Conservation (phyloP, 805 yeast species). For the Nakazawaea ambrosiae region DNA sequence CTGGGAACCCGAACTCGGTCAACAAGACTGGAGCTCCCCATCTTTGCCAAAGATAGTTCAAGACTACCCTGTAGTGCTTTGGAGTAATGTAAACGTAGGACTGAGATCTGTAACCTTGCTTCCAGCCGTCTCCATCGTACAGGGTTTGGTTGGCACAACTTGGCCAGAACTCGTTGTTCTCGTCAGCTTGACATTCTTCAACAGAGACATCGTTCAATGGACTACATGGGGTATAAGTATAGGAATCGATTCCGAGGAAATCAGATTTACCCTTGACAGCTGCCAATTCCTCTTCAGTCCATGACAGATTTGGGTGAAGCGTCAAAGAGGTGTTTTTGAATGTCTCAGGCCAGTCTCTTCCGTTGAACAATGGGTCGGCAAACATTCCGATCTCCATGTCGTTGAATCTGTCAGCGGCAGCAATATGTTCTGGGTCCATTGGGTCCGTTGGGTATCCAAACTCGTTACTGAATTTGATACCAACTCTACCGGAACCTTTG, state of each 20-base stretch:
- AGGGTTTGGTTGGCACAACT: constrained; percentile 18
- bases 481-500: constrained; percentile 18
- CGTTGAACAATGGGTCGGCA: constrained; percentile 25
- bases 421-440: constrained; percentile 17
- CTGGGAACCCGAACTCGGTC: constrained; percentile 28
- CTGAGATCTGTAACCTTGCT: constrained; percentile 18
- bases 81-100: constrained; percentile 20
- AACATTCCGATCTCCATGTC: constrained; percentile 22
- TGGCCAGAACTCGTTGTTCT: constrained; percentile 20
- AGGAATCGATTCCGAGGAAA: constrained; percentile 26
- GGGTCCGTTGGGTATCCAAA: constrained; percentile 23
- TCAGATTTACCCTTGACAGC: constrained; percentile 22
- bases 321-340: constrained; percentile 17
- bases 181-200: constrained; percentile 19
- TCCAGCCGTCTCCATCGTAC: constrained; percentile 18
- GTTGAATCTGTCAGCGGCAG: constrained; percentile 22
- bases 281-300: constrained; percentile 21
- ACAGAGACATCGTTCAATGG: constrained; percentile 14
- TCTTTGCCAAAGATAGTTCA: constrained; percentile 22
- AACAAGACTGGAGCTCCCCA: constrained; percentile 22
- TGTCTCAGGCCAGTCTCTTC: constrained; percentile 22
- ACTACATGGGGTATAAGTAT: constrained; percentile 21
- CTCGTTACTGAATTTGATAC: constrained; percentile 22
- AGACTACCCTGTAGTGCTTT: constrained; percentile 19
- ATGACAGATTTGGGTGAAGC: constrained; percentile 13